Percentiles rank a stretch among this genome's conserved stretches.
phyloP scores from a whole-genome alignment of 1,284 basidiomycete species.

The Porogramme epimiltina region DNA sequence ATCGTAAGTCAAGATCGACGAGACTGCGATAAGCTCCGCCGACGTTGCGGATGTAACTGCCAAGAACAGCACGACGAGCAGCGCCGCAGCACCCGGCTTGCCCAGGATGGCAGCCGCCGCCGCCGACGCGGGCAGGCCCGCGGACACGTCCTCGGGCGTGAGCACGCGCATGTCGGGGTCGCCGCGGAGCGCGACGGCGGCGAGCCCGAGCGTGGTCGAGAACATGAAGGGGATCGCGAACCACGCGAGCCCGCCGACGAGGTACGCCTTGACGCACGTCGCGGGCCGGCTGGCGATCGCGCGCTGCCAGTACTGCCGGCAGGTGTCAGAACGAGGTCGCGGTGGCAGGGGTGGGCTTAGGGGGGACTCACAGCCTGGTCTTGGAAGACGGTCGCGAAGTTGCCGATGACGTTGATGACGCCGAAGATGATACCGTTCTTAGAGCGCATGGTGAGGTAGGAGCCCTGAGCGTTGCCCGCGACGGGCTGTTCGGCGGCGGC shows the following conservation, averaged over 20 bases:
- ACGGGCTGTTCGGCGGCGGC: conserved; percentile 49
- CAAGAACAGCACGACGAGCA: conserved; percentile 75
- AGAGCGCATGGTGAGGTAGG: conserved; percentile 79
- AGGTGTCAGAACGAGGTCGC: not conserved
- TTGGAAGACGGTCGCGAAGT: conserved; percentile 58
- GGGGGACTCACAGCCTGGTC: conserved; percentile 38
- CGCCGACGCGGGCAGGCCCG: conserved; percentile 81
- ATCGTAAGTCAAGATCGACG: conserved; percentile 81
- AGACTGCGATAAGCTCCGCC: conserved; percentile 90
- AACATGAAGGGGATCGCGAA: conserved; percentile 84
- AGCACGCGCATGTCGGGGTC: conserved; percentile 69
- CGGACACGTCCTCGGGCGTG: conserved; percentile 69
- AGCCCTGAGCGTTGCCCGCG: conserved; percentile 59
- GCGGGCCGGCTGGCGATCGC: conserved; percentile 85
- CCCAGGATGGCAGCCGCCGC: conserved; percentile 82
- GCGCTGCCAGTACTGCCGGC: conserved; percentile 70
- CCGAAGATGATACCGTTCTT: conserved; percentile 86
- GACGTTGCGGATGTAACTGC: conserved; percentile 87
- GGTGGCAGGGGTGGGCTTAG: no score
- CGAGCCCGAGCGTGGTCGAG: conserved; percentile 81
- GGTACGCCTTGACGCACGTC: conserved; percentile 86
- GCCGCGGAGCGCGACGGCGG: conserved; percentile 77
- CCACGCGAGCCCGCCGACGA: conserved; percentile 90
- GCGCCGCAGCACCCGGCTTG: conserved; percentile 69
- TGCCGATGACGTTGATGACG: conserved; percentile 84